A percentile compares a stretch with the other conserved stretches of the same genome.
phyloP scores from a whole-genome alignment of 305 asterid genomes.

The Fraxinus nigra region DNA sequence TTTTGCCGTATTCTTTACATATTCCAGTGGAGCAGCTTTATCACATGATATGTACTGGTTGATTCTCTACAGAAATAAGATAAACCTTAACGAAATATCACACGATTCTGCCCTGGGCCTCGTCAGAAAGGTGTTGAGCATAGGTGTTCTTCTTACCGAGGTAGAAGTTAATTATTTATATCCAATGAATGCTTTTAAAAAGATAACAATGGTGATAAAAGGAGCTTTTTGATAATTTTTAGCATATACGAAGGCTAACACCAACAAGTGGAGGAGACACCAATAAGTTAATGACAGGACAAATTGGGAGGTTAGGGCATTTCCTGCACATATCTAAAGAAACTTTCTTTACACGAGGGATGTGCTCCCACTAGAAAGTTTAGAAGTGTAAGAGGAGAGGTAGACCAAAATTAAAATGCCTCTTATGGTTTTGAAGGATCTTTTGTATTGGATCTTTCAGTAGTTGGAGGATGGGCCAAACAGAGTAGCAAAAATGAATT shows the following conservation, averaged over 20 bases:
- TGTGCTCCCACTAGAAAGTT: not conserved
- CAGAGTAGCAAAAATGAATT: not conserved
- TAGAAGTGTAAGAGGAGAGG: not conserved
- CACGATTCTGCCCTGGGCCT: slow-evolving; percentile 92
- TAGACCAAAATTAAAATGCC: not conserved
- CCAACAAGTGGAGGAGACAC: not conserved
- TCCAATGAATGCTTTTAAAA: slow-evolving; percentile 6
- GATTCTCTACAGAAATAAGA: slow-evolving; percentile 56
- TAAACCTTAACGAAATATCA: slow-evolving; percentile 88
- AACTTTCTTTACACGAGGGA: not conserved
- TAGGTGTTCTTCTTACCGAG: slow-evolving; percentile 80
- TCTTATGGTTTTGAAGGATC: not conserved
- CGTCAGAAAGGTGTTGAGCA: slow-evolving; percentile 55
- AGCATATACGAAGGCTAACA: not conserved
- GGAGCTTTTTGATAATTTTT: not conserved
- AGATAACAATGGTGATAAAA: not conserved
- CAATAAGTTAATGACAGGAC: not conserved
- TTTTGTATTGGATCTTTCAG: not conserved
- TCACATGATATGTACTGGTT: slow-evolving; percentile 21
- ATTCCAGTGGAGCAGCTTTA: not conserved
- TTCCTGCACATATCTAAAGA: not conserved
- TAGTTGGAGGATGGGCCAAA: not conserved
- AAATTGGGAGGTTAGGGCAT: not conserved
- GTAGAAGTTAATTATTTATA: slow-evolving; percentile 31
- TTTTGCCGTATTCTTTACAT: not conserved